Percentiles rank a stretch among this genome's conserved stretches.
Conservation (phyloP, 2,329 filamentous ascomycete species). For the Botrytis sinoallii region DNA sequence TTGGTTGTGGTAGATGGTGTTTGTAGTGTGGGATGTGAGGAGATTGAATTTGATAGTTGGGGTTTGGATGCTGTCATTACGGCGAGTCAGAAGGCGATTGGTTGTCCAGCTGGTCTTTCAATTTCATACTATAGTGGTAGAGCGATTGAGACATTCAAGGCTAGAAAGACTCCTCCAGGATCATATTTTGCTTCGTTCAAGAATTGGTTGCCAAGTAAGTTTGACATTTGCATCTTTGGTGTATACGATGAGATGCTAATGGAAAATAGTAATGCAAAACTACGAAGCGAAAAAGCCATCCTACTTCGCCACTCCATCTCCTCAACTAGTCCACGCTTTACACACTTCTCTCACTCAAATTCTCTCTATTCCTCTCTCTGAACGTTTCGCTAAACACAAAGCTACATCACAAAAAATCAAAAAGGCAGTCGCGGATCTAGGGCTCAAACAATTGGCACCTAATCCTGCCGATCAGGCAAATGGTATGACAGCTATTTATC, state of each 20-base stretch:
- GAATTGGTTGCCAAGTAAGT: slow-evolving; percentile 89
- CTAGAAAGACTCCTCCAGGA: slow-evolving; percentile 74
- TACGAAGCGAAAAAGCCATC: slow-evolving; percentile 97
- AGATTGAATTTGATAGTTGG: slow-evolving; percentile 96
- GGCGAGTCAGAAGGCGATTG: slow-evolving; percentile 94
- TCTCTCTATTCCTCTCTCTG: slow-evolving; percentile 71
- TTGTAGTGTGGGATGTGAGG: slow-evolving; percentile 93
- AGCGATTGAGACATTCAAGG: slow-evolving; percentile 77
- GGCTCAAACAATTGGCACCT: slow-evolving; percentile 79
- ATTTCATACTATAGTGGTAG: slow-evolving; percentile 92
- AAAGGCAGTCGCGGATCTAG: slow-evolving; percentile 73
- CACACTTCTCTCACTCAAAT: slow-evolving; percentile 88
- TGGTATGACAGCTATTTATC: slow-evolving; percentile 96
- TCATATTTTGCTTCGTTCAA: slow-evolving; percentile 96
- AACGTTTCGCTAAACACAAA: slow-evolving; percentile 80
- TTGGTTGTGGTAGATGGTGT: slow-evolving; percentile 92
- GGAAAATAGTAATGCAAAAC: slow-evolving; percentile 81
- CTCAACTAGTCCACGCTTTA: slow-evolving; percentile 88
- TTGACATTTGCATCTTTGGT: neutral
- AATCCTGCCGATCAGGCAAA: slow-evolving; percentile 91
- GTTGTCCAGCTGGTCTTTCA: slow-evolving; percentile 87
- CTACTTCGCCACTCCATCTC: slow-evolving; percentile 95
- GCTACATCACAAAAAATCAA: slow-evolving; percentile 83
- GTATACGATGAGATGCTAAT: slow-evolving; percentile 11
- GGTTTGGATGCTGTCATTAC: slow-evolving; percentile 89